Evolutionary conservation across 1,139 yeast species (phyloP), one percentile per base, ranked within the genome.

Genomic region (Yamadazyma songkhlaensis): DNA sequence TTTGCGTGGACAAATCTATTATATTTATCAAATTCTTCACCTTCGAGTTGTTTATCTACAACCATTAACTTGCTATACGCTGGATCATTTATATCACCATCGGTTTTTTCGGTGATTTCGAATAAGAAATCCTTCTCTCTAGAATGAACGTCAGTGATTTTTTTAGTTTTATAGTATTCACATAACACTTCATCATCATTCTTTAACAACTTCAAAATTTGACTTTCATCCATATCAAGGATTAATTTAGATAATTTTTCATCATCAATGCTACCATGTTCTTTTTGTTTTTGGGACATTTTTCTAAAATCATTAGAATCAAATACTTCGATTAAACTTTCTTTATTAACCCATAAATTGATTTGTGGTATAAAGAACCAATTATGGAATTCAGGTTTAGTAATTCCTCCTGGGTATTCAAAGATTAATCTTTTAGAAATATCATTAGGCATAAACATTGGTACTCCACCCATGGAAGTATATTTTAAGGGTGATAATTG

Each of bases 401-500:
- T 41, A 12, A 57, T 42, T 1, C 66, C 67, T 6, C 39, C 31
- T 3, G 55, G 51, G 36, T 61, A 62, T 40, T 60, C 64, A 43
- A 53, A 56, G 12, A 42, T 44, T 31, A 60, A 50, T 29, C 62
- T 44, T 9, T 41, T 44, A 6, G 57, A 42, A 20, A 59, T 50
- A 34, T 57, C 50, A 41, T 49, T 44, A n/a, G 64, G 64, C 9
- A 60, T 38, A 35, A 47, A 57, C 6, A 51, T 47, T 5, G 66
- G 64, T 3, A 59, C 62, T 1, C 65, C 65, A 21, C 56, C 54
- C 32, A 60, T 37, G 51, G 50, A 50, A 6, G 61, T 47, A 38
- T 55, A 59, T 34, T 55, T 56, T 36, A 64, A 55, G 12, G 71
- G 71, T 29, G 56, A 56, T 26, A 65, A 47, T 46, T 66, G 70